phyloP scores from a whole-genome alignment of 1,139 yeast species.

The Martiniozyma asiatica region DNA sequence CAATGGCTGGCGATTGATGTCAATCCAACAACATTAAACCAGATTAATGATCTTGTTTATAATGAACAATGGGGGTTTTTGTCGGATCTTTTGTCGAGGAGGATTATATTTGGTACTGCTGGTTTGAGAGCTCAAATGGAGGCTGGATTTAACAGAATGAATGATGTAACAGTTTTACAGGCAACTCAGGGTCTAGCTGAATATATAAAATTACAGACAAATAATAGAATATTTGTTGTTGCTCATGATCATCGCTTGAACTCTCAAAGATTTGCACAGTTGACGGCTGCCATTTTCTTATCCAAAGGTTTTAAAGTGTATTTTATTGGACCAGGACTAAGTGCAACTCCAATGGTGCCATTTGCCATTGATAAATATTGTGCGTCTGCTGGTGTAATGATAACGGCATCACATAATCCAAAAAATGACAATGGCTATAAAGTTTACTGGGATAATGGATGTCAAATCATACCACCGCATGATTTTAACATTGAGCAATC shows the following conservation, averaged over 20 bases:
- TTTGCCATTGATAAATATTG: conserved; percentile 54
- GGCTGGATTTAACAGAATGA: conserved; percentile 84
- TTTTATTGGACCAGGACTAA: conserved; percentile 42
- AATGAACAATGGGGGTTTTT: conserved; percentile 28
- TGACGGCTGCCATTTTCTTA: conserved; percentile 66
- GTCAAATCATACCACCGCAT: conserved; percentile 92
- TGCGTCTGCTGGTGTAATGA: conserved; percentile 84
- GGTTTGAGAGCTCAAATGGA: conserved; percentile 82
- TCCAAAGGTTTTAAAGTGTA: conserved; percentile 59
- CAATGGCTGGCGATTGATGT: conserved; percentile 20
- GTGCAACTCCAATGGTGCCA: conserved; percentile 91
- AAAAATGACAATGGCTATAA: conserved; percentile 90
- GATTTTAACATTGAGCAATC: conserved; percentile 58
- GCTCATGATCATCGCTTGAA: conserved; percentile 90
- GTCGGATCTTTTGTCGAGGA: conserved; percentile 31
- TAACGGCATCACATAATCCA: conserved; percentile 95
- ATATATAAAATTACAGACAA: conserved; percentile 29
- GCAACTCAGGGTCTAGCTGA: conserved; percentile 84
- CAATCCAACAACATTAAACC: conserved; percentile 43
- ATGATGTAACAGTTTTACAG: conserved; percentile 78
- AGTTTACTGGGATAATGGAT: conserved; percentile 87
- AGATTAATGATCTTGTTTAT: too few species aligned
- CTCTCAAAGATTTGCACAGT: conserved; percentile 67
- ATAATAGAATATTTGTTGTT: conserved; percentile 45
- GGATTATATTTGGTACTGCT: conserved; percentile 89